Evolutionary conservation across 345 rosid species (phyloP), one percentile per base, ranked within the genome.

Genomic region (Salix suchowensis): DNA sequence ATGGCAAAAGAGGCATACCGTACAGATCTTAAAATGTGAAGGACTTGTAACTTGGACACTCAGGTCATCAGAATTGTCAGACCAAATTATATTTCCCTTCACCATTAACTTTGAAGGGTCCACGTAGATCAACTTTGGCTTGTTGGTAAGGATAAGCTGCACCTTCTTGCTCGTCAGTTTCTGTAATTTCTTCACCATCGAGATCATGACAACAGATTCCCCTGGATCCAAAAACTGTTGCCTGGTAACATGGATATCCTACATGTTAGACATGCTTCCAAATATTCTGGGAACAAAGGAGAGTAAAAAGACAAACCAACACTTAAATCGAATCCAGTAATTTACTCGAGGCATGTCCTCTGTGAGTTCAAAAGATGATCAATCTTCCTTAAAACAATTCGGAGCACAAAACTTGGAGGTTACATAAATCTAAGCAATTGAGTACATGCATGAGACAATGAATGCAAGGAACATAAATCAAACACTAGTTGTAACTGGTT

Each of bases 151-250:
- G 80, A 95, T 93, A 58, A 96, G 97, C 85, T 96, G 98, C 86
- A 96, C 98, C 77, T 96, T 96, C 87, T 96, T 94, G 89, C 89
- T 96, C 6, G 99, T 86, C 81, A 93, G 67, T 82, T 96, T 96
- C 85, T 88, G 94, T 74, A 96, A 76, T 87, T 92, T 93, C 88
- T 93, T 96, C 82, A 96, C 96, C 85, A 91, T 88, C 40, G 99
- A 91, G 82, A 96, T 94, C 99, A 96, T 94, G 48, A 93, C 81
- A 83, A 93, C 92, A 14, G 97, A 92, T 83, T 96, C 98, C 72
- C 98, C 97, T 1, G 88, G 94, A 72, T 92, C 99, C 88, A 93
- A 83, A 85, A 96, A 96, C 83, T 93, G 98, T 88, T 96, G 97
- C 98, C 99, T 93, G 88, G 76, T 72, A 50, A 48, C 72, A 77